phyloP scores from a whole-genome alignment of 2,329 filamentous ascomycete species.

The Cercospora nicotianae region DNA sequence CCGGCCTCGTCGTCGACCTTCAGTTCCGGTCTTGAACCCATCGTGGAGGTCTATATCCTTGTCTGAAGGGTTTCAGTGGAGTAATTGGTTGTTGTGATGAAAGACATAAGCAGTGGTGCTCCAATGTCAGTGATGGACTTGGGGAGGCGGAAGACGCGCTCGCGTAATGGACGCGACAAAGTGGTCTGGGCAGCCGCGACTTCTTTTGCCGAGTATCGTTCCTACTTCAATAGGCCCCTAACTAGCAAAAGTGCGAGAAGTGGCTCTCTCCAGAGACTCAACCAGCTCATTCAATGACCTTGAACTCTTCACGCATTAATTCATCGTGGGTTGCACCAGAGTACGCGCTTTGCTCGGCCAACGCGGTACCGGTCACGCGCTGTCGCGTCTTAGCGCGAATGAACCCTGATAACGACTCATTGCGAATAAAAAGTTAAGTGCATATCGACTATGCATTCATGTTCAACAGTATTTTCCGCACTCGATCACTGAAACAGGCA shows the following conservation, averaged over 20 bases:
- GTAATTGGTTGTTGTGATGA: background rate
- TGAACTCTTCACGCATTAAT: background rate
- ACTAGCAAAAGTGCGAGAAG: background rate
- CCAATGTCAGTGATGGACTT: background rate
- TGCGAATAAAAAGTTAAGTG: background rate
- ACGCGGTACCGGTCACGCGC: background rate
- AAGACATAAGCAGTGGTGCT: background rate
- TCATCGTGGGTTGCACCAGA: background rate
- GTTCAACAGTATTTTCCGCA: background rate
- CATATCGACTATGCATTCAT: background rate
- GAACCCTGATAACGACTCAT: slow-evolving; percentile 1
- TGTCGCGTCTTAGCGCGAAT: background rate
- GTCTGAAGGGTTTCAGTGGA: background rate
- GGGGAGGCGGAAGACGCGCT: slow-evolving; percentile 1
- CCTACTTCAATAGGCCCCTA: background rate
- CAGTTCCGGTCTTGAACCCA: slow-evolving; percentile 59
- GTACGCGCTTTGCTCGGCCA: background rate
- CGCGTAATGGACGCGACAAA: slow-evolving; percentile 5
- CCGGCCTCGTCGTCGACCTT: slow-evolving; percentile 92
- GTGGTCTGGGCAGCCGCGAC: background rate
- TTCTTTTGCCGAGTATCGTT: background rate
- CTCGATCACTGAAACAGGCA: background rate
- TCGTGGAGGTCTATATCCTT: slow-evolving; percentile 31
- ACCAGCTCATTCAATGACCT: background rate
- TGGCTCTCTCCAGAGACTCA: background rate